These are phyloP conservation scores for Alternaria panax DNA, from an alignment of 2,329 filamentous ascomycete genomes.

Conservation along the genomic window DNA sequence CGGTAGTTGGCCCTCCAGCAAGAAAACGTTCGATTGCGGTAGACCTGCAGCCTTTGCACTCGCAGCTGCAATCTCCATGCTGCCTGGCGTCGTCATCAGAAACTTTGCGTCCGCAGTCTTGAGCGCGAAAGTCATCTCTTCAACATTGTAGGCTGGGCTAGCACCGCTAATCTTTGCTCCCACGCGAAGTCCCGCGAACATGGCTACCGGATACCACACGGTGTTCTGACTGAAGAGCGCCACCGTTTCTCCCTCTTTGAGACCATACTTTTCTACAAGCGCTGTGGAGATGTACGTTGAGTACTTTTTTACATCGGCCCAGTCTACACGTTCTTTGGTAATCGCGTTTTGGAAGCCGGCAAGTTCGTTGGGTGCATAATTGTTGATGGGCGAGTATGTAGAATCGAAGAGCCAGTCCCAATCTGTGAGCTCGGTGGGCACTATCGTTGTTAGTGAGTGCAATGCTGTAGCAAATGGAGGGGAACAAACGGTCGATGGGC, in stretches of 20 bases:
- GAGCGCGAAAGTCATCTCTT: conserved; percentile 72
- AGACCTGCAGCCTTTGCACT: conserved; percentile 64
- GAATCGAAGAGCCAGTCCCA: conserved; percentile 71
- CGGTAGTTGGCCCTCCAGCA: conserved; percentile 62
- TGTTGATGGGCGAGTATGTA: conserved; percentile 58
- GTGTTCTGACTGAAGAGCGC: conserved; percentile 70
- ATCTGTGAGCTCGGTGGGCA: conserved; percentile 62
- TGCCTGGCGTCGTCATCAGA: conserved; percentile 64
- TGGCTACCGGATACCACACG: conserved; percentile 71
- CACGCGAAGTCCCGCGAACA: conserved; percentile 63
- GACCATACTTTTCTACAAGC: conserved; percentile 62
- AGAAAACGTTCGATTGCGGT: conserved; percentile 60
- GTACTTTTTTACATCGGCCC: conserved; percentile 64
- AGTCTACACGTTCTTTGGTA: conserved; percentile 66
- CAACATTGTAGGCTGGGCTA: conserved; percentile 70
- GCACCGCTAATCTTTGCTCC: conserved; percentile 68
- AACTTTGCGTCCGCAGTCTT: conserved; percentile 65
- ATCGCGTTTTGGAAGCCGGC: conserved; percentile 65
- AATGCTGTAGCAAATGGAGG: background rate
- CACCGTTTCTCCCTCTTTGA: conserved; percentile 64
- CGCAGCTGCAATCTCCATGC: conserved; percentile 62
- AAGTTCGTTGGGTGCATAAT: conserved; percentile 51
- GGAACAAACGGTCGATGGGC: conserved; percentile 50
- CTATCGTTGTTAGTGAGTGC: conserved; percentile 42
- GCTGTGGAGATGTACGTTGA: conserved; percentile 68